Percentiles rank a stretch among this genome's conserved stretches.
Evolutionary conservation across 2,329 filamentous ascomycete species (phyloP).

Genomic region (Beauveria bassiana): DNA sequence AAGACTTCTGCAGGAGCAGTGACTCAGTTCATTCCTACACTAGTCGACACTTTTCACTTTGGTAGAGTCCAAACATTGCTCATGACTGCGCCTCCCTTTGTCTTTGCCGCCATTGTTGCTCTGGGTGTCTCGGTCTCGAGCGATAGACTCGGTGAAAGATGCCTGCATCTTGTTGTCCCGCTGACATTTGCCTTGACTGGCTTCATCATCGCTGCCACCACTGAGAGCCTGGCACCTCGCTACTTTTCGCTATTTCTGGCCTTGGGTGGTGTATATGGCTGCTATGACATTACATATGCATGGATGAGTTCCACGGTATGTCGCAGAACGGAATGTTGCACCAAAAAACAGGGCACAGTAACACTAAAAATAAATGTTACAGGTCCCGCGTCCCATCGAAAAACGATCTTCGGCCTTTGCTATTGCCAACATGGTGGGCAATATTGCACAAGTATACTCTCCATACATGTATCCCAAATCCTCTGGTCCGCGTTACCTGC

Average conservation of each 20-base stretch:
- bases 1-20: conserved; percentile 50
- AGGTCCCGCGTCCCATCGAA: conserved; percentile 57
- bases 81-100: conserved; percentile 58
- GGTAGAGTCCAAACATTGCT: conserved; percentile 51
- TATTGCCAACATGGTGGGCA: conserved; percentile 60
- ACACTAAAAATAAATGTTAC: not conserved
- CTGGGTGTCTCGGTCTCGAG: conserved; percentile 63
- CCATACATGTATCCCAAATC: conserved; percentile 39
- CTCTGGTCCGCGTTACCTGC: conserved; percentile 36
- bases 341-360: too few relatives aligned
- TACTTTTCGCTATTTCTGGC: conserved; percentile 32
- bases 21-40: conserved; percentile 63
- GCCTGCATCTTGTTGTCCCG: conserved; percentile 57
- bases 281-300: conserved; percentile 11
- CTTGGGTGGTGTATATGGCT: conserved; percentile 11
- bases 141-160: conserved; percentile 63
- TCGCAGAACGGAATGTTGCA: conserved; percentile 14
- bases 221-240: conserved; percentile 50
- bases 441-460: conserved; percentile 42
- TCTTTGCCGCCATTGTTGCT: conserved; percentile 53
- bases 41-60: conserved; percentile 62
- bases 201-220: conserved; percentile 62
- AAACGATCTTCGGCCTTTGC: conserved; percentile 59
- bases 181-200: conserved; percentile 53
- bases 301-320: conserved; percentile 12